phyloP scores from a whole-genome alignment of 148 eudicot genomes.

The Chenopodium suecicum region DNA sequence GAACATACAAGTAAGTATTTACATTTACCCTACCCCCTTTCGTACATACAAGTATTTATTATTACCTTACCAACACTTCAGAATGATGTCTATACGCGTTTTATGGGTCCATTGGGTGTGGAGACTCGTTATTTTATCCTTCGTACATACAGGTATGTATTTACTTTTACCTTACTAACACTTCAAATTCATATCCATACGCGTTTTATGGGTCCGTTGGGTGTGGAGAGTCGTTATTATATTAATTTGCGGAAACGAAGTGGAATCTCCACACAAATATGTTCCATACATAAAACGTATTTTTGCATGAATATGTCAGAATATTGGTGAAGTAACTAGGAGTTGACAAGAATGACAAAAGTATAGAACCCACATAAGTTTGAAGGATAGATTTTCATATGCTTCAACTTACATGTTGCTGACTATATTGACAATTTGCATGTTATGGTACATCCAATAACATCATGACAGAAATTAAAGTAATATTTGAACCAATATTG shows the following conservation, averaged over 20 bases:
- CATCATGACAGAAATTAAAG: background rate
- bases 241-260: background rate
- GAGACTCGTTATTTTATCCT: no score
- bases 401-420: background rate
- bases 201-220: background rate
- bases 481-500: no score
- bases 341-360: background rate
- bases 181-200: background rate
- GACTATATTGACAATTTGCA: background rate
- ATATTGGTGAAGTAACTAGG: background rate
- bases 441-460: background rate
- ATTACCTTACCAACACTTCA: no score
- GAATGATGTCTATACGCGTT: no score
- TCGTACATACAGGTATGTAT: no score
- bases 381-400: background rate
- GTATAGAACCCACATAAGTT: background rate
- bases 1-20: no score
- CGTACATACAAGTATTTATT: no score
- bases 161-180: background rate
- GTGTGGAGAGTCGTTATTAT: background rate
- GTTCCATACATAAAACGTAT: background rate
- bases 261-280: background rate
- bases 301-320: background rate
- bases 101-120: no score
- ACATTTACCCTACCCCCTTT: no score